Percentiles rank a stretch among this genome's conserved stretches.
These are phyloP conservation scores for Ogataea methanolica DNA, from an alignment of 805 yeast genomes.

Conservation along the genomic window DNA sequence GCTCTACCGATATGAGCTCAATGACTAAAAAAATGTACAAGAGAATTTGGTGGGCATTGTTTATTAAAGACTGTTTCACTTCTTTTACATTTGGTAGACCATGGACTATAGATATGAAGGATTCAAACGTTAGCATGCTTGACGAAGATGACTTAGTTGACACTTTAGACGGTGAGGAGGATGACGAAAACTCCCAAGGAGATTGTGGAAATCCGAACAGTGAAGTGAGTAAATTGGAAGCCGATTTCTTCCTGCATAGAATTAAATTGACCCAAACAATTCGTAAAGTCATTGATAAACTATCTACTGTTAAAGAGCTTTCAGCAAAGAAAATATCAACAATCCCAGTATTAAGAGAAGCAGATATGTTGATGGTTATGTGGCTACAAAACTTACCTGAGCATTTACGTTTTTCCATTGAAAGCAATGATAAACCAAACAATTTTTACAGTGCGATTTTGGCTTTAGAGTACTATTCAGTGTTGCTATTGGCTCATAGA, in stretches of 20 bases:
- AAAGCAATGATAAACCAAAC: conserved; percentile 14
- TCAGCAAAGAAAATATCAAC: conserved; percentile 38
- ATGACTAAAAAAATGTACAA: conserved; percentile 44
- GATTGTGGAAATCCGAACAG: background rate
- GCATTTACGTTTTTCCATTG: conserved; percentile 50
- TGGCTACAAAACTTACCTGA: conserved; percentile 68
- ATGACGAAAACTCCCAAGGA: background rate
- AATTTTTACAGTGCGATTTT: conserved; percentile 50
- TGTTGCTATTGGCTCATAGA: conserved; percentile 63
- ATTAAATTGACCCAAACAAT: conserved; percentile 63
- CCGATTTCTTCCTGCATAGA: conserved; percentile 54
- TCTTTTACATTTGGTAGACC: conserved; percentile 75
- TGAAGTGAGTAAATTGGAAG: conserved; percentile 30
- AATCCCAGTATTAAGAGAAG: conserved; percentile 41
- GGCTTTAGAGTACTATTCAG: conserved; percentile 65
- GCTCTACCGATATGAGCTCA: conserved; percentile 5
- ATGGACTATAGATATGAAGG: conserved; percentile 58
- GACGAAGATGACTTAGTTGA: conserved; percentile 60
- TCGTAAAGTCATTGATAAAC: conserved; percentile 42
- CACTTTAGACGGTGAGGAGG: conserved; percentile 42
- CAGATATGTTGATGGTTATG: conserved; percentile 68
- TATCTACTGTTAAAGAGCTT: conserved; percentile 3
- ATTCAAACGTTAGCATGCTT: conserved; percentile 77
- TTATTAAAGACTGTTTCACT: conserved; percentile 59
- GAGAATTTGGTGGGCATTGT: conserved; percentile 75